Base-by-base conservation (phyloP, 208 protist species). In the Trypanosoma avium region DNA sequence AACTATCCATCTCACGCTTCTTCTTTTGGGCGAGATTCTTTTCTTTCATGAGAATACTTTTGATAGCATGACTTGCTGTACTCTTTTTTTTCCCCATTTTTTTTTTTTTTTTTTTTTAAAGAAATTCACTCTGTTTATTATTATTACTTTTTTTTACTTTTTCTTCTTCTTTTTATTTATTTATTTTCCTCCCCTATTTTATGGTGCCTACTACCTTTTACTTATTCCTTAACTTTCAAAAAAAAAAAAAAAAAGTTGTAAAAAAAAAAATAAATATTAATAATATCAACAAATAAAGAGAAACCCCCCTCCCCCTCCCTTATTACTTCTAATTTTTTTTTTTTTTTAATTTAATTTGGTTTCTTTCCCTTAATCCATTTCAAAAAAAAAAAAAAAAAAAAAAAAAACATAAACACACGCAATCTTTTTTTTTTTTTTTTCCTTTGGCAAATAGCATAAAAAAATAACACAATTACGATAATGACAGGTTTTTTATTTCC, bases 1-100 rank as follows among this genome's bases (percentile, higher is more conserved):
- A 88, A 58, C 79, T 81, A 49, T 95, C 86, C 43, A 85, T 85
- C 52, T 95, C 90, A 21, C 90, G 86, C 73, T 95, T 93, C 58
- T 93, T 93, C 78, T 95, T 95, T 60, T 79, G 50, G 10, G 77
- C 42, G 38, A 95, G 58, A 29, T 68, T 87, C 68, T 95, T 95
- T 61, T 95, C 86, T 67, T 95, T 95, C 90, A 95, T 95, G 30
- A 95, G 73, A 32, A 95, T 88, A 61, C 89, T 93, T 67, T 95
- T 95, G 49, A 95, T 93, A 73, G 80, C 80, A 69, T 93, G 81
- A 46, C 77, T 78, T 27, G 77, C 77, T 69, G 76, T 67, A 29
- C 60, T 63, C 61, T 93, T 95, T 2, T 88, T 86, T 49, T 91
- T 91, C 29, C 79, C 86, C 89, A 95, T 95, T 0, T 4, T 60